Conservation (phyloP, 177 flowering plant genomes). For the Vitis hybrid region DNA sequence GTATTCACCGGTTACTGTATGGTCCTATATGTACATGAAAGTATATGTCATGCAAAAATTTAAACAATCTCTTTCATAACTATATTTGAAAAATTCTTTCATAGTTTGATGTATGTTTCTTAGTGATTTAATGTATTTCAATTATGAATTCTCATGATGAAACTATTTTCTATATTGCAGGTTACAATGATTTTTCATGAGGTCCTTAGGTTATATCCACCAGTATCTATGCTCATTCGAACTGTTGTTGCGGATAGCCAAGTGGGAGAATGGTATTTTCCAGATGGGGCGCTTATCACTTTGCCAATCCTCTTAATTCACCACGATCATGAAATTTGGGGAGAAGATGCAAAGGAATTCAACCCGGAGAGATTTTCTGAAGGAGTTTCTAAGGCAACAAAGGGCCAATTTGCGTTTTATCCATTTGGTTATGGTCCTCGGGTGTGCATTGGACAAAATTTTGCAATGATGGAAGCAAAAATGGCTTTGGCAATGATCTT, state of each 20-base stretch:
- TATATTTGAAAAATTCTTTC: too few species aligned
- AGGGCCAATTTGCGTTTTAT: conserved; percentile 17
- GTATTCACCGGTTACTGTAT: too few species aligned
- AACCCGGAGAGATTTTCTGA: conserved; percentile 42
- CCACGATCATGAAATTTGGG: conserved; percentile 31
- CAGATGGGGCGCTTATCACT: conserved; percentile 15
- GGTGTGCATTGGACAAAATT: conserved; percentile 31
- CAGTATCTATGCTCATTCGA: conserved; percentile 4
- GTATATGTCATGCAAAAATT: too few species aligned
- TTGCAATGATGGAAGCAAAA: conserved; percentile 35
- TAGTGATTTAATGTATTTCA: too few species aligned
- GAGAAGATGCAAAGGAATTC: conserved; percentile 39
- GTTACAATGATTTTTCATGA: conserved; percentile 35
- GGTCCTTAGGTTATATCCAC: conserved; percentile 39
- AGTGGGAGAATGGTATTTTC: conserved; percentile 27
- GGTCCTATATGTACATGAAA: too few species aligned
- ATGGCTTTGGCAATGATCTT: conserved; percentile 31
- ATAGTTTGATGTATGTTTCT: too few species aligned
- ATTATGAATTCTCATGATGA: too few species aligned
- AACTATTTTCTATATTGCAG: conserved; percentile 8
- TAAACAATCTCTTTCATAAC: too few species aligned
- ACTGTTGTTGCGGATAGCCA: conserved; percentile 11
- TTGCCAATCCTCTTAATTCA: conserved; percentile 24
- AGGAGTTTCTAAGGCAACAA: conserved; percentile 35
- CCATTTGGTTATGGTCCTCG: conserved; percentile 38